Evolutionary conservation across 2,329 filamentous ascomycete genomes (phyloP).

Genomic region (Tothia fuscella): DNA sequence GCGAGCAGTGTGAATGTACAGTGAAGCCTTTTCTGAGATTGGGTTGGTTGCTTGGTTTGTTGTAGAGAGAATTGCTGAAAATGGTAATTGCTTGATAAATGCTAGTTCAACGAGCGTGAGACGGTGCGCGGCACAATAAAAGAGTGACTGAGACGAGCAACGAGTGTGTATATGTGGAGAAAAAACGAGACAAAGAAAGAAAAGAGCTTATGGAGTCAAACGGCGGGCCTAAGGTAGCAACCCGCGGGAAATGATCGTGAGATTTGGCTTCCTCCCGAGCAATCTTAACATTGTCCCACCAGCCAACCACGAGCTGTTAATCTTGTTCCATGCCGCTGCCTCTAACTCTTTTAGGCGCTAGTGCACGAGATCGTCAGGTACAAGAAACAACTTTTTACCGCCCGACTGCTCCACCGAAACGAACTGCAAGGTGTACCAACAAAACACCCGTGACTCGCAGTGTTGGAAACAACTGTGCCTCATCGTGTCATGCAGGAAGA

Average conservation of each 20-base stretch:
- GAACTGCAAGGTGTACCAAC: too few relatives aligned
- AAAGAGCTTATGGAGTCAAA: neutral
- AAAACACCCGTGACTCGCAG: too few relatives aligned
- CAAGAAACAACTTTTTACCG: neutral
- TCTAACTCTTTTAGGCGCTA: neutral
- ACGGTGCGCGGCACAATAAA: neutral
- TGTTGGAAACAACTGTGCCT: too few relatives aligned
- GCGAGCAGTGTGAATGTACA: too few relatives aligned
- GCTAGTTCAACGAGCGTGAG: conserved; percentile 4
- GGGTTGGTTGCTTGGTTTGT: neutral
- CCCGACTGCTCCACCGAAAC: too few relatives aligned
- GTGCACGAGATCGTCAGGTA: neutral
- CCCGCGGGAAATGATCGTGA: neutral
- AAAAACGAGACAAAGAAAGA: neutral
- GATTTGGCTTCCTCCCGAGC: neutral
- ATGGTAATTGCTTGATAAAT: neutral
- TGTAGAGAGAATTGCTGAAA: neutral
- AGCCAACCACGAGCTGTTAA: neutral
- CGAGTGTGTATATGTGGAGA: neutral
- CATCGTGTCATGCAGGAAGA: too few relatives aligned
- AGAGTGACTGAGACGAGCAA: too few relatives aligned
- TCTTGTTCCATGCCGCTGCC: neutral
- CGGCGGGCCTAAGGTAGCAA: neutral
- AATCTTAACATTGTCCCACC: neutral
- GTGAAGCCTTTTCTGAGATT: neutral